Evolutionary conservation across 768 basidiomycete species (phyloP).

Genomic region (Pleurotus ostreatus): DNA sequence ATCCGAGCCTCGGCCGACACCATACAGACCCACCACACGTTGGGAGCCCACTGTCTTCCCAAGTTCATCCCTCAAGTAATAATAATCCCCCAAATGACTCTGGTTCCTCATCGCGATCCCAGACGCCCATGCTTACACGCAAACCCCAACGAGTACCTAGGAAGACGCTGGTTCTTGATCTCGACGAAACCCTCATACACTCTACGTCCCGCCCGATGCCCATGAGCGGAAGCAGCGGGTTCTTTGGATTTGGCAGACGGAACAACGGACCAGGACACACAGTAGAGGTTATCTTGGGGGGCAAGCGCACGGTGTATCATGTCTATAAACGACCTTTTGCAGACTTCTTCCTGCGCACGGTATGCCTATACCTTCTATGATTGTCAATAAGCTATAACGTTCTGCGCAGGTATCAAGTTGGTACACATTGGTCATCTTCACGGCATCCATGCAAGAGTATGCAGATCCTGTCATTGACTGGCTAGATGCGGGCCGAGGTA

Average conservation of each 20-base stretch:
- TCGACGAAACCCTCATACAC: constrained; percentile 98
- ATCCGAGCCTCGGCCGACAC: not conserved
- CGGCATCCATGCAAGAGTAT: constrained; percentile 98
- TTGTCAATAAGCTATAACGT: constrained; percentile 7
- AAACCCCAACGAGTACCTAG: constrained; percentile 75
- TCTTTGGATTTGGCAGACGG: constrained; percentile 55
- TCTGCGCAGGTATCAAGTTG: constrained; percentile 83
- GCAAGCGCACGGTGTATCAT: constrained; percentile 88
- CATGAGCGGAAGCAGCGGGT: constrained; percentile 42
- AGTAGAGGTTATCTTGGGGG: constrained; percentile 90
- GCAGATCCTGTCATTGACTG: constrained; percentile 99
- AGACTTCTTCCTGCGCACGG: constrained; percentile 90
- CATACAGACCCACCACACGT: not conserved
- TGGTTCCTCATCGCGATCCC: constrained; percentile 32
- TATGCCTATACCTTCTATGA: constrained; percentile 29
- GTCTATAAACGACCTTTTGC: constrained; percentile 98
- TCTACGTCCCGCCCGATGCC: constrained; percentile 83
- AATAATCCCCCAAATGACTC: constrained; percentile 11
- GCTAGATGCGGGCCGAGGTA: constrained; percentile 92
- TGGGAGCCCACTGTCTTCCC: constrained; percentile 5
- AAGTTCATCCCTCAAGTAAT: constrained; percentile 12
- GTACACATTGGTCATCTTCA: constrained; percentile 99
- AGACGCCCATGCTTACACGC: constrained; percentile 49
- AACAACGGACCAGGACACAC: constrained; percentile 77
- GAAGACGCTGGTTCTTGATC: constrained; percentile 94